Evolutionary conservation across 139 green algal species (phyloP).

Genomic region (Micromonas pusilla): DNA sequence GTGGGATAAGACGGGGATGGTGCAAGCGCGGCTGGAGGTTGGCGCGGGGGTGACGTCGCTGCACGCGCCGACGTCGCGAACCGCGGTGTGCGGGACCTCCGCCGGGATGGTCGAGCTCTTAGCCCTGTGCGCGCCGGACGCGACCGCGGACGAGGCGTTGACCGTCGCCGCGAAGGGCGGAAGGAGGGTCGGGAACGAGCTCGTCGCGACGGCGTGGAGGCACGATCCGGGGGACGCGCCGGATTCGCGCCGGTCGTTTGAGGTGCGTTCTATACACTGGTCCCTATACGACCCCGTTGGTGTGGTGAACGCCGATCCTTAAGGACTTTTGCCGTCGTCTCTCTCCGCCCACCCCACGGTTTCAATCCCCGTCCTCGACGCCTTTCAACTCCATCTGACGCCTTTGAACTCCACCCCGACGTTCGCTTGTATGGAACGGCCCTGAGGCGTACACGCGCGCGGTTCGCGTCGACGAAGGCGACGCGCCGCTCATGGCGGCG

Average conservation of each 20-base stretch:
- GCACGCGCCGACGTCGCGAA: neutral
- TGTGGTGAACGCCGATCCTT: too few species aligned
- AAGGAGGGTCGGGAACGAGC: neutral
- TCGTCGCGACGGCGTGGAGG: neutral
- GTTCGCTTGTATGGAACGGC: too few species aligned
- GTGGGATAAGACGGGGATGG: neutral
- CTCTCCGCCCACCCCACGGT: too few species aligned
- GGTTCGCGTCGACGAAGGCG: neutral
- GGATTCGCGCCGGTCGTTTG: too few species aligned
- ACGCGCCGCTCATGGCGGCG: neutral
- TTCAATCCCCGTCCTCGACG: too few species aligned
- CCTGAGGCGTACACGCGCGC: neutral
- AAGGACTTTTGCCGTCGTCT: too few species aligned
- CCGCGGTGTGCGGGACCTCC: neutral
- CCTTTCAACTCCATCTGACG: too few species aligned
- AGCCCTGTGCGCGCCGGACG: neutral
- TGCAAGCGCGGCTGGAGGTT: neutral
- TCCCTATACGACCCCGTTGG: too few species aligned
- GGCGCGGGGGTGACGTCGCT: neutral
- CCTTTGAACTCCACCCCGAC: too few species aligned
- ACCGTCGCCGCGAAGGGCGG: neutral
- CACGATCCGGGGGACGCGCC: neutral
- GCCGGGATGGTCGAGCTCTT: neutral
- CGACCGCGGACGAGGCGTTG: neutral
- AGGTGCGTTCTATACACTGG: too few species aligned